These are phyloP conservation scores for Pythium brachiatum DNA, from an alignment of 352 stramenopile species.

Conservation along the genomic window DNA sequence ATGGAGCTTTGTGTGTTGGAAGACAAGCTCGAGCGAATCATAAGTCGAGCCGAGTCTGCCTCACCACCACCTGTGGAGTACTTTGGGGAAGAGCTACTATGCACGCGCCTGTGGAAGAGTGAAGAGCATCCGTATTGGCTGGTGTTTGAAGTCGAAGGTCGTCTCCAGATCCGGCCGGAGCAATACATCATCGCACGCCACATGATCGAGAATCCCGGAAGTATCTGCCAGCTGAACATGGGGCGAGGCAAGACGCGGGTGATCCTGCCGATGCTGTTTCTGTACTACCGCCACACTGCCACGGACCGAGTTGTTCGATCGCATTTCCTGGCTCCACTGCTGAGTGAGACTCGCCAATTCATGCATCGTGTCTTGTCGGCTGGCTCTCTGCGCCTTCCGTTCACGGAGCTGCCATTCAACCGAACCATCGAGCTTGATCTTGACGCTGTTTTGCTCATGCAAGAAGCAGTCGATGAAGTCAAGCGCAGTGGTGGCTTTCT, in stretches of 20 bases:
- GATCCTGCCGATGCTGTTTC: conserved; percentile 83
- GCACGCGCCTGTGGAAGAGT: conserved; percentile 36
- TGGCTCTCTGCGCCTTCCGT: conserved; percentile 29
- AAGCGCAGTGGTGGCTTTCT: conserved; percentile 43
- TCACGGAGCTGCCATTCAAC: conserved; percentile 67
- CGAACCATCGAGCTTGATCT: conserved; percentile 40
- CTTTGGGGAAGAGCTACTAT: conserved; percentile 1
- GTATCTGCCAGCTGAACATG: conserved; percentile 84
- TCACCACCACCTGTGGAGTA: conserved; percentile 2
- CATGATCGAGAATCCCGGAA: conserved; percentile 54
- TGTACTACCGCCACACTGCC: conserved; percentile 43
- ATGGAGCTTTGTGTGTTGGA: conserved; percentile 73
- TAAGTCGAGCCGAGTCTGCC: conserved; percentile 14
- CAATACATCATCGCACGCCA: conserved; percentile 70
- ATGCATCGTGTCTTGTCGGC: conserved; percentile 53
- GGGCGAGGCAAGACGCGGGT: conserved; percentile 82
- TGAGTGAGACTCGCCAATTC: conserved; percentile 60
- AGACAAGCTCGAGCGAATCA: conserved; percentile 56
- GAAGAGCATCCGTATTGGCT: conserved; percentile 66
- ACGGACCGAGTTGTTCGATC: conserved; percentile 33
- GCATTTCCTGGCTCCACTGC: conserved; percentile 52
- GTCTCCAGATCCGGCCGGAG: conserved; percentile 70
- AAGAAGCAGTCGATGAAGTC: conserved; percentile 34
- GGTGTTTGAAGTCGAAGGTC: conserved; percentile 80
- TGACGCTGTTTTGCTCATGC: conserved; percentile 30